Evolutionary conservation across 202 grass and related monocot species (phyloP), one percentile per base, ranked within the genome.

Genomic region (Zoysia matrella): DNA sequence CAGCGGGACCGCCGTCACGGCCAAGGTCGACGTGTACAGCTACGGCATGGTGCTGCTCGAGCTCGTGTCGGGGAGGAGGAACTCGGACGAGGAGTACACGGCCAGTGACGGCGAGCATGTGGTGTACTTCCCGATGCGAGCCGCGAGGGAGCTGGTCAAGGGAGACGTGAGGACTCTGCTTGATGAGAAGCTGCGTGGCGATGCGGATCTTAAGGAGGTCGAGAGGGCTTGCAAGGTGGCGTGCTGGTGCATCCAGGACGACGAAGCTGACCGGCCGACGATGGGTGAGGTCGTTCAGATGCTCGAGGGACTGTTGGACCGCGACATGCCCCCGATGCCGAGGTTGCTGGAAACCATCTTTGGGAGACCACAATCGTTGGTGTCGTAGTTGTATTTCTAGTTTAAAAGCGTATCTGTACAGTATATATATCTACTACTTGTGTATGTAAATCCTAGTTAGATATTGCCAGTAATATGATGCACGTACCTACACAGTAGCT

Each of bases 221-320:
- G 75, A 77, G 60, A 91, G 83, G n/a, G 86, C 36, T 70, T 83
- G 83, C 50, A 94, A 90, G 69, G 52, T 84, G 12, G 79, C 85
- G 2, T 80, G 86, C 45, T 94, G 91, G 91, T 90, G 88, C 70
- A 89, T 95, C 74, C 85, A 88, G 74, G 74, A 79, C 11, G 73
- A 84, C 3, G 93, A 92, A 60, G 77, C 2, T n/a, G 60, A 73
- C 13, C 75, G 84, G 30, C 88, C 88, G 6, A 83, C 90, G 1
- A 93, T 93, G 88, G 83, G 69, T 1, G 80, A 92, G 49, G 75
- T 92, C 22, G 79, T 88, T 5, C 84, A 92, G 68, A 63, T 86
- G 11, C 72, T 95, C 6, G 93, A 95, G 71, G 82, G 87, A 2
- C 52, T 81, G 40, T 0, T 80, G 9, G 82, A 84, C 22, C 50